Evolutionary conservation across 202 grass and related monocot genomes (phyloP).

Genomic region (Schoenoplectus triqueter): DNA sequence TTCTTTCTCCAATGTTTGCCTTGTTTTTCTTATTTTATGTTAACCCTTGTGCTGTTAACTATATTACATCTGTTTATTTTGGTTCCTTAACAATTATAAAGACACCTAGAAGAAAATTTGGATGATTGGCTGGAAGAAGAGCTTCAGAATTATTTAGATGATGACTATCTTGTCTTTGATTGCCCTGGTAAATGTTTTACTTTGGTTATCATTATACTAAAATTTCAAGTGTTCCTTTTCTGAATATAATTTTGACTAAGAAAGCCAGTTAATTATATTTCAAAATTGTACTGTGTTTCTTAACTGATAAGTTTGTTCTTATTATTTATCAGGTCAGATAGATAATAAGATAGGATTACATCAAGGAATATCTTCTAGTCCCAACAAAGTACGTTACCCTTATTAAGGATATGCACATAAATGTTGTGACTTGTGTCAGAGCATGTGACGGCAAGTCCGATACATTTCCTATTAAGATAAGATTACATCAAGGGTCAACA

Average conservation of each 20-base stretch:
- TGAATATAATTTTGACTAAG: too few species aligned
- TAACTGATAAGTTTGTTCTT: constrained; percentile 39
- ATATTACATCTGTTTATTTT: constrained; percentile 27
- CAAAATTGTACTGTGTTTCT: background rate
- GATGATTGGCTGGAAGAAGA: constrained; percentile 96
- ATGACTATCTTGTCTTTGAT: constrained; percentile 97
- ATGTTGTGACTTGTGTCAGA: too few species aligned
- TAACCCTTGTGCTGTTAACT: constrained; percentile 9
- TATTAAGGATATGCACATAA: too few species aligned
- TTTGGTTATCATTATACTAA: background rate
- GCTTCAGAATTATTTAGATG: constrained; percentile 83
- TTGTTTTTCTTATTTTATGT: background rate
- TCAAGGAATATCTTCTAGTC: too few species aligned
- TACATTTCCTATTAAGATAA: too few species aligned
- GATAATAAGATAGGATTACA: too few species aligned
- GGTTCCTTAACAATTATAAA: constrained; percentile 64
- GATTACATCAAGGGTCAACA: too few species aligned
- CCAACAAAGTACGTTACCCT: too few species aligned
- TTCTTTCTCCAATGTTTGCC: background rate
- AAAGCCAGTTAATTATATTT: background rate
- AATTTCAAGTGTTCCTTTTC: background rate
- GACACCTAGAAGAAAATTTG: constrained; percentile 84
- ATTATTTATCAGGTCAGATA: constrained; percentile 81
- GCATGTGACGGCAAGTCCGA: too few species aligned
- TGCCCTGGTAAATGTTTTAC: constrained; percentile 68